phyloP scores from a whole-genome alignment of 257 asterid genomes.

The Apocynum venetum region DNA sequence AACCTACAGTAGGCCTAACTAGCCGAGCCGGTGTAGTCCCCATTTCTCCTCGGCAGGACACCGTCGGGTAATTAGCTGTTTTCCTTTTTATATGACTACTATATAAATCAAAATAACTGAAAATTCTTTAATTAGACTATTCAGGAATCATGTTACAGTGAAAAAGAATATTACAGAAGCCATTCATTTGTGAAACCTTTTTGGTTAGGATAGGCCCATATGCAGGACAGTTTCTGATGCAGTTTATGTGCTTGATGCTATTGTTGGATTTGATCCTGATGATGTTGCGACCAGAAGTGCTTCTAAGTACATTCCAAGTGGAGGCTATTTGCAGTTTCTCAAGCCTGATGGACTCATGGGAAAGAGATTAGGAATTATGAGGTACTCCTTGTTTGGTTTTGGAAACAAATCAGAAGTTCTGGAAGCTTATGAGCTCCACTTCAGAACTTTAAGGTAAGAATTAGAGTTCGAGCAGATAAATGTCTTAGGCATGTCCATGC shows the following conservation, averaged over 20 bases:
- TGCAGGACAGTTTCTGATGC: slow-evolving; percentile 50
- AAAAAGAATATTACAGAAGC: neutral
- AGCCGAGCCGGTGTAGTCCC: slow-evolving; percentile 72
- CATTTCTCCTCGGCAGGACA: slow-evolving; percentile 58
- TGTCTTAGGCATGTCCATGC: no score
- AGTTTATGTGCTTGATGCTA: slow-evolving; percentile 45
- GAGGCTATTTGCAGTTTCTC: slow-evolving; percentile 43
- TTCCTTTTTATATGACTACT: no score
- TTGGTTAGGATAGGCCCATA: slow-evolving; percentile 31
- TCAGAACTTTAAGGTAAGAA: slow-evolving; percentile 32
- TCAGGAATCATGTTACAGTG: neutral
- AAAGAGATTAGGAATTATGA: slow-evolving; percentile 41
- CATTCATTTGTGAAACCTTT: no score
- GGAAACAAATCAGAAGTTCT: neutral
- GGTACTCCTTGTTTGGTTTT: slow-evolving; percentile 27
- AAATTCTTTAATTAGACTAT: neutral
- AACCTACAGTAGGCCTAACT: slow-evolving; percentile 70
- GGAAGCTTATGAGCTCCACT: slow-evolving; percentile 25
- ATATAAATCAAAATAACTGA: no score
- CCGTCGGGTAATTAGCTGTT: slow-evolving; percentile 38
- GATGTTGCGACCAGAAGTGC: slow-evolving; percentile 37
- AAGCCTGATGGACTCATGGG: slow-evolving; percentile 38
- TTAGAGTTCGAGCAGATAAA: no score
- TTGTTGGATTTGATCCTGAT: slow-evolving; percentile 40
- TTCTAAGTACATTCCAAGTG: slow-evolving; percentile 31